Evolutionary conservation across 768 basidiomycete species (phyloP).

Genomic region (Leucosporidium scottii): DNA sequence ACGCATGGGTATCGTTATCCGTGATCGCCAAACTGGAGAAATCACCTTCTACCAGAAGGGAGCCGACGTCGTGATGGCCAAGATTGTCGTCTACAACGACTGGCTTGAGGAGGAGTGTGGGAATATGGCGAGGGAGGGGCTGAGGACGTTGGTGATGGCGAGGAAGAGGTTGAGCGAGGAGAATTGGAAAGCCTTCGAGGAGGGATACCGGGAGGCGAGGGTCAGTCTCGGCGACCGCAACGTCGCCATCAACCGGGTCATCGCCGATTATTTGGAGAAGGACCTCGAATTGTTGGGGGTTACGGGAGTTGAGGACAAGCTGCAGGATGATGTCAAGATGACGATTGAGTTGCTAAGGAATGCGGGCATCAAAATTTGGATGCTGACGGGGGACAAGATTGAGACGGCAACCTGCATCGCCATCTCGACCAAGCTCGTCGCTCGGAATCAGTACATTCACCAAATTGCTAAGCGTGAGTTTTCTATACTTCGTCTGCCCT

Average conservation of each 20-base stretch:
- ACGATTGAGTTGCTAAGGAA: conserved; percentile 88
- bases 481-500: conserved; percentile 5
- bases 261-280: conserved; percentile 69
- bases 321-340: conserved; percentile 92
- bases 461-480: conserved; percentile 82
- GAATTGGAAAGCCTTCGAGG: conserved; percentile 66
- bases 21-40: conserved; percentile 66
- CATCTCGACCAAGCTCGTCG: conserved; percentile 91
- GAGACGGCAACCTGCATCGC: conserved; percentile 98
- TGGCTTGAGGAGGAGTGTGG: conserved; percentile 98
- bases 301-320: conserved; percentile 97
- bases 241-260: conserved; percentile 68
- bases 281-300: conserved; percentile 87
- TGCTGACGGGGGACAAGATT: conserved; percentile 98
- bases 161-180: conserved; percentile 65
- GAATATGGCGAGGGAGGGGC: conserved; percentile 95
- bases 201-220: conserved; percentile 66
- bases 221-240: conserved; percentile 66
- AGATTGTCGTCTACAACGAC: conserved; percentile 90
- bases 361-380: conserved; percentile 98
- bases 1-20: conserved; percentile 95
- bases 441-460: conserved; percentile 93
- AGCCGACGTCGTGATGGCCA: conserved; percentile 95
- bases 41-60: conserved; percentile 92
- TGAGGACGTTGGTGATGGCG: conserved; percentile 88